Percentiles rank a stretch among this genome's conserved stretches.
Evolutionary conservation across 352 stramenopile genomes (phyloP).

Genomic region (Phytopythium oedochilum): DNA sequence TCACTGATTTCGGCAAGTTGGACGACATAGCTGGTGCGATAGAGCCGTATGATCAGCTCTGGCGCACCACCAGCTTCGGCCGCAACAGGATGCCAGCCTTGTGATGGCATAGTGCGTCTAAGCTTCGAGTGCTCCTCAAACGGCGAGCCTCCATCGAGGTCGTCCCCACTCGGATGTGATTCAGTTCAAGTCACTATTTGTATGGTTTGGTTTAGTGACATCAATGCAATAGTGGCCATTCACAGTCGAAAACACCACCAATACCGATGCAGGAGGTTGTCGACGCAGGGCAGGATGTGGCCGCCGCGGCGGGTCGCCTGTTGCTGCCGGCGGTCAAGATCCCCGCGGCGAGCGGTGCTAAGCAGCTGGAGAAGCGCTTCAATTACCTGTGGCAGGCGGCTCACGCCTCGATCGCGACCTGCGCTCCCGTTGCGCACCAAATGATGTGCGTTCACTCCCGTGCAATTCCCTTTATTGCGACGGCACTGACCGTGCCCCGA

Average conservation of each 20-base stretch:
- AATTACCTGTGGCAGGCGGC: constrained; percentile 61
- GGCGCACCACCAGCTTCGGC: constrained; percentile 76
- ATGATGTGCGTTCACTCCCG: constrained; percentile 30
- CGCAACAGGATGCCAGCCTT: no score
- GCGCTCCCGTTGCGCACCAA: constrained; percentile 35
- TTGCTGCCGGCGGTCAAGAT: constrained; percentile 41
- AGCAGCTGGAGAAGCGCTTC: constrained; percentile 63
- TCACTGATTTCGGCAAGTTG: constrained; percentile 64
- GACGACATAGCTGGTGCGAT: constrained; percentile 74
- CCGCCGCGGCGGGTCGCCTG: constrained; percentile 5
- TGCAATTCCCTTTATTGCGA: neutral
- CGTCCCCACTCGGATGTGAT: no score
- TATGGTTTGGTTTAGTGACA: no score
- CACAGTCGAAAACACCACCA: no score
- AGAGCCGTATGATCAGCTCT: constrained; percentile 73
- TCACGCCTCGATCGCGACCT: constrained; percentile 39
- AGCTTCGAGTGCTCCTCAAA: no score
- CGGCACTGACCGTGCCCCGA: neutral
- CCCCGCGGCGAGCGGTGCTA: constrained; percentile 23
- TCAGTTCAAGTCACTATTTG: no score
- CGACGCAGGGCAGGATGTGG: no score
- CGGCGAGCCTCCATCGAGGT: no score
- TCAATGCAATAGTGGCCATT: no score
- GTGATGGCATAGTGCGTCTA: no score
- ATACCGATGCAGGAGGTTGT: no score